Base-by-base conservation (phyloP, 2,329 filamentous ascomycete genomes). In the Pestalotiopsis sp. region DNA sequence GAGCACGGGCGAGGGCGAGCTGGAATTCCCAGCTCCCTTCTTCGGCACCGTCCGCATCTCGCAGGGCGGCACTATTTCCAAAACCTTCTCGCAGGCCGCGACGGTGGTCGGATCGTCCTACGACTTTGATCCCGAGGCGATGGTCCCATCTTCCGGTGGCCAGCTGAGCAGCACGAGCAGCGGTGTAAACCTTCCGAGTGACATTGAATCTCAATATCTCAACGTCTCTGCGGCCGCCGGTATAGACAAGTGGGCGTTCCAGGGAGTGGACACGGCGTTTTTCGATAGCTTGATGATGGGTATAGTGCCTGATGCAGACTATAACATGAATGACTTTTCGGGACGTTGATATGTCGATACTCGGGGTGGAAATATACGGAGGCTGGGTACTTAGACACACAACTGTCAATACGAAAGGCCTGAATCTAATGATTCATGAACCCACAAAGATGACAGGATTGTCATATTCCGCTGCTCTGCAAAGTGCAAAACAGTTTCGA, bases 31-130 rank as follows among this genome's bases (percentile, higher is more conserved):
- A 9, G 31, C 31, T 4, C 31, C 60, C 12, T 79, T 77, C 67
- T 77, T 78, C 69, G 77, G 78, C 9, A 74, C 73, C 27, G 74
- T 80, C 66, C 76, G 71, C 20, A 78, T 80, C 68, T 69, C 73
- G 1, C 73, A 72, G 13, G 71, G 73, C n/a, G 71, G 72, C 12
- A 68, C 66, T 4, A 72, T 71, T n/a, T 56, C 67, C 69, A 60
- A 77, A 71, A 59, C 62, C 6, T 27, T 45, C 4, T 60, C 31
- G 11, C 40, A 61, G 25, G 25, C 23, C 31, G 20, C 20, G n/a
- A 17, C 27, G n/a, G 56, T 40, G 7, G 57, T 14, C 14, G 36
- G 36, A 2, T 31, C 31, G 11, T 27, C 25, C 9, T 27, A 38
- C 27, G 57, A 27, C 57, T 60, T 31, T 60, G 57, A 38, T 7